Evolutionary conservation across 2,329 filamentous ascomycete genomes (phyloP).

Genomic region (Dactylella cylindrospora): DNA sequence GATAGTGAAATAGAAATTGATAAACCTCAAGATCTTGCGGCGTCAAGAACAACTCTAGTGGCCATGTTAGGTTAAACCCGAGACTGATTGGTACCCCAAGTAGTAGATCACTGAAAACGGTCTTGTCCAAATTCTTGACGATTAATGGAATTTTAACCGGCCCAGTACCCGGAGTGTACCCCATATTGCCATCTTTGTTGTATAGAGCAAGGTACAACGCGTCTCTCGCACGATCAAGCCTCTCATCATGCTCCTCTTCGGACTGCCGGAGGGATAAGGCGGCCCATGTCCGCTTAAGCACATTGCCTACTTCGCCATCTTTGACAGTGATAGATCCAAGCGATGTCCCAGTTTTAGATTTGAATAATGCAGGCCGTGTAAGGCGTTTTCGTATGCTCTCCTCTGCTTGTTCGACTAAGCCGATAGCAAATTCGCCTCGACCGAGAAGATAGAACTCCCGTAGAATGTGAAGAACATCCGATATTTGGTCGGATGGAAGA

Average conservation of each 20-base stretch:
- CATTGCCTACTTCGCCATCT: slow-evolving; percentile 78
- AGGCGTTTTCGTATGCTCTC: slow-evolving; percentile 73
- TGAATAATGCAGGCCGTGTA: slow-evolving; percentile 60
- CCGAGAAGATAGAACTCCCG: slow-evolving; percentile 85
- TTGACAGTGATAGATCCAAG: slow-evolving; percentile 61
- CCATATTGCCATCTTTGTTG: slow-evolving; percentile 51
- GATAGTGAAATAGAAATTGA: slow-evolving; percentile 80
- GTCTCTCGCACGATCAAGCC: slow-evolving; percentile 77
- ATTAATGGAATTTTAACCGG: slow-evolving; percentile 49
- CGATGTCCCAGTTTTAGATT: slow-evolving; percentile 57
- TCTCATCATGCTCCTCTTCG: slow-evolving; percentile 72
- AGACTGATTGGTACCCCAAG: slow-evolving; percentile 75
- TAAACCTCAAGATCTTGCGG: slow-evolving; percentile 75
- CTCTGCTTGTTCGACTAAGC: slow-evolving; percentile 81
- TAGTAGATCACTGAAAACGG: slow-evolving; percentile 72
- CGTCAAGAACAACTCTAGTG: slow-evolving; percentile 83
- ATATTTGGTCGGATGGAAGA: slow-evolving; percentile 72
- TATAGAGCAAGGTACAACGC: slow-evolving; percentile 68
- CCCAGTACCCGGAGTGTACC: slow-evolving; percentile 46
- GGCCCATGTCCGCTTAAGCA: slow-evolving; percentile 76
- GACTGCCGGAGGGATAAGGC: slow-evolving; percentile 73
- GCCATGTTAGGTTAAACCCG: slow-evolving; percentile 71
- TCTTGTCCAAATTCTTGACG: slow-evolving; percentile 53
- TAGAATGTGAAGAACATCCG: slow-evolving; percentile 74
- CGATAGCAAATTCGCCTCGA: slow-evolving; percentile 86